Base-by-base conservation (phyloP, 306 rosid species). In the Quercus aquifolioides region DNA sequence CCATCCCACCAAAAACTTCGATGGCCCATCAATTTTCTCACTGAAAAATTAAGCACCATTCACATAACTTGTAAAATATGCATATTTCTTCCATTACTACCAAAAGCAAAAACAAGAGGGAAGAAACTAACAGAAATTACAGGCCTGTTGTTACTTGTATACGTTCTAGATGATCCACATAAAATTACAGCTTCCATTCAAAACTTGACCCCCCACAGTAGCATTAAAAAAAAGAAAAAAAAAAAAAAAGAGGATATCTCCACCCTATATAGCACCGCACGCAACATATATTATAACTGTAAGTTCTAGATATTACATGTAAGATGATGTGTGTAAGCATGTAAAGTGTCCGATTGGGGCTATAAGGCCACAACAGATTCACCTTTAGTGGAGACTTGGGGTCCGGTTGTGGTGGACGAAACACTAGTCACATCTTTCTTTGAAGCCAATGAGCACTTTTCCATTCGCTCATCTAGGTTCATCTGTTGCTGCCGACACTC, bases 401-500 rank as follows among this genome's bases (percentile, higher is more conserved):
- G 74, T 15, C 82, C 67, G 41, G 76, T 51, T 12, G 70, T 59
- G 41, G 78, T 56, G 17, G 70, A 69, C 69, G 92, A 52, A 79
- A 17, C 51, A 83, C 55, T 2, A 0, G 54, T 76, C 23, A 71
- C 77, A 65, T 86, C 85, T 67, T 87, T 91, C 83, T 89, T 91
- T 5, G 92, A 86, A 21, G 82, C 81, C 81, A 87, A 41, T 10
- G 75, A 79, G 75, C 91, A 83, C 89, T 91, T 92, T 25, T 88
- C 94, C 63, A 84, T 87, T 74, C 82, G 87, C 87, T 95, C 99
- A 41, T 95, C 99, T 55, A 82, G 85, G 52, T 87, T 93, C 92
- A 95, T 95, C 83, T 90, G 98, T 70, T 93, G 82, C 60, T 95
- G 86, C 46, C 99, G 90, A 84, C 98, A 95, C 84, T 95, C 99